Conservation (phyloP, 1,284 basidiomycete species). For the Acaromyces ingoldii region DNA sequence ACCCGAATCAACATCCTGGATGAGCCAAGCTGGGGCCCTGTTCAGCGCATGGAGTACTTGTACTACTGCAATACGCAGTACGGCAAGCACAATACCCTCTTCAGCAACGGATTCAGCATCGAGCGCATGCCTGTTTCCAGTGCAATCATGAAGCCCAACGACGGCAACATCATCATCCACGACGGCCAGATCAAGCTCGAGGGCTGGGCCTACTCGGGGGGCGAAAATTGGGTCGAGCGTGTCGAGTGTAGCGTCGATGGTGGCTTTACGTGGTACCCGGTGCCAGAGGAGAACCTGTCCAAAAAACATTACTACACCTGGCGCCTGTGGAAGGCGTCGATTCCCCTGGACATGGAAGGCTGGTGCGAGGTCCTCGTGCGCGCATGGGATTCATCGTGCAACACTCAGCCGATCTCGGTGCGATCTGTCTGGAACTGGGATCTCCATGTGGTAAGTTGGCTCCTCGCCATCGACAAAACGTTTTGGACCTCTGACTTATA, state of each 20-base stretch:
- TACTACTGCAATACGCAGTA: background rate
- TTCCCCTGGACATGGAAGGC: background rate
- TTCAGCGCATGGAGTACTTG: constrained; percentile 1
- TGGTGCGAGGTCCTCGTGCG: background rate
- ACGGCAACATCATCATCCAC: background rate
- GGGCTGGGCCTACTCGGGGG: constrained; percentile 1
- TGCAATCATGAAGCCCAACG: background rate
- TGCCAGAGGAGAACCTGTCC: background rate
- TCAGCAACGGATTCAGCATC: background rate
- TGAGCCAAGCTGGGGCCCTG: background rate
- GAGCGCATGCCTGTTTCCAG: constrained; percentile 2
- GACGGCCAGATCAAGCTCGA: background rate
- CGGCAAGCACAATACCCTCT: constrained; percentile 1
- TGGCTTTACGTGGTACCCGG: background rate
- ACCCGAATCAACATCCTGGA: constrained; percentile 1
- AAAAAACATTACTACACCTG: constrained; percentile 4
- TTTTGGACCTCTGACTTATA: too few relatives aligned
- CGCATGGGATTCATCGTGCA: background rate
- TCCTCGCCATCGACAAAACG: too few relatives aligned
- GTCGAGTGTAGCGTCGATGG: background rate
- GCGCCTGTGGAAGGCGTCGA: background rate
- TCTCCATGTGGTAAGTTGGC: constrained; percentile 2
- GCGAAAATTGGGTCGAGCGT: constrained; percentile 3
- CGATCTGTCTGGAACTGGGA: constrained; percentile 2
- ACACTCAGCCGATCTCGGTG: background rate